Percentiles rank a stretch among this genome's conserved stretches.
Evolutionary conservation across 208 protist genomes (phyloP).

Genomic region (Trypanosoma vivax): DNA sequence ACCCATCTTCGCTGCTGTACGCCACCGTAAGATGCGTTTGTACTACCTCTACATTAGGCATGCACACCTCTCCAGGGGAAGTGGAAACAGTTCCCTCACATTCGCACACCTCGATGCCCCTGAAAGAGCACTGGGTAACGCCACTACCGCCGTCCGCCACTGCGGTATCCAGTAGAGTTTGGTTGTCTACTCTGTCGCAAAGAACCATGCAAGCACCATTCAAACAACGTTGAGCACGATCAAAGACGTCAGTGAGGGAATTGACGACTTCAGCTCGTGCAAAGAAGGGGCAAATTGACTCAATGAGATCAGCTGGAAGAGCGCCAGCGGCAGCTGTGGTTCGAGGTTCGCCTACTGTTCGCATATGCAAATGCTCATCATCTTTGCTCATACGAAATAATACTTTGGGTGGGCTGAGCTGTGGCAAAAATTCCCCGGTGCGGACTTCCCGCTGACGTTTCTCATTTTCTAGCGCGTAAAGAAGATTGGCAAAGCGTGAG

Average conservation of each 20-base stretch:
- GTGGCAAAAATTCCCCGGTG: too few species aligned
- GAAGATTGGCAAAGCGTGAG: constrained; percentile 1
- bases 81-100: not conserved
- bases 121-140: constrained; percentile 3
- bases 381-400: constrained; percentile 12
- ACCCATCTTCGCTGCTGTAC: constrained; percentile 20
- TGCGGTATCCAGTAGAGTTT: not conserved
- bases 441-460: not conserved
- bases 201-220: constrained; percentile 4
- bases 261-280: not conserved
- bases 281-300: not conserved
- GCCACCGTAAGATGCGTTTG: not conserved
- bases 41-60: not conserved
- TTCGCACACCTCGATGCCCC: not conserved
- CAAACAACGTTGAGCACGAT: constrained; percentile 6
- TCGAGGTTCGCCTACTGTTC: too few species aligned
- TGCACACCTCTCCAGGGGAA: not conserved
- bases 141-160: not conserved
- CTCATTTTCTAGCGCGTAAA: constrained; percentile 5
- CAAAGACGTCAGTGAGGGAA: not conserved
- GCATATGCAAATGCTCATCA: too few species aligned
- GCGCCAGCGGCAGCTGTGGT: not conserved
- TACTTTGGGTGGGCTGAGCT: not conserved
- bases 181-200: not conserved
- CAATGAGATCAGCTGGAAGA: not conserved